A percentile compares a stretch with the other conserved stretches of the same genome.
phyloP scores from a whole-genome alignment of 495 filamentous ascomycete species.

The Physcia stellaris region DNA sequence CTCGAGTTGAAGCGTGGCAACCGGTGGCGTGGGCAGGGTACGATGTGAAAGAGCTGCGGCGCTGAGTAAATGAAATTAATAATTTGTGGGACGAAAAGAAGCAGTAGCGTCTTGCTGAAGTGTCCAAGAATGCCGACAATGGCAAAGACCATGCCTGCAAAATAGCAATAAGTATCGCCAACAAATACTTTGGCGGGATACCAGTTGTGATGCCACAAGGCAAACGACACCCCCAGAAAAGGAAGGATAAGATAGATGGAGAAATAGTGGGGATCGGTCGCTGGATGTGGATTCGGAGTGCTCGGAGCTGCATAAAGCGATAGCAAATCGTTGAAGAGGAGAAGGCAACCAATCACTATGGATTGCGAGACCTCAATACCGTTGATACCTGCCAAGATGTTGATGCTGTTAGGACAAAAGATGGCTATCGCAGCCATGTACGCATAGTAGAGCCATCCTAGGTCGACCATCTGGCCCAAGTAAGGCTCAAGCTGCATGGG shows the following conservation, averaged over 20 bases:
- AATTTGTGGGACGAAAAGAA: conserved; percentile 85
- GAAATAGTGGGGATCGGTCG: conserved; percentile 90
- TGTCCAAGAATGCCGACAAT: conserved; percentile 93
- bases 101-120: conserved; percentile 90
- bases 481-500: conserved; percentile 73
- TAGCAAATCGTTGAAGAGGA: conserved; percentile 70
- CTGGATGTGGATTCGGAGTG: conserved; percentile 74
- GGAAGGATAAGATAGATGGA: conserved; percentile 88
- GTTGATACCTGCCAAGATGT: conserved; percentile 95
- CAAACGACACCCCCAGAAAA: conserved; percentile 82
- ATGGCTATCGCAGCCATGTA: conserved; percentile 95
- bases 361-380: conserved; percentile 94
- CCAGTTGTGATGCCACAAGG: conserved; percentile 86
- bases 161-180: conserved; percentile 98
- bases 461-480: conserved; percentile 68
- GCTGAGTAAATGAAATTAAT: conserved; percentile 92
- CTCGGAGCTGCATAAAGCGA: conserved; percentile 50
- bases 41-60: conserved; percentile 76
- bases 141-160: conserved; percentile 97
- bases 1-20: conserved; percentile 75
- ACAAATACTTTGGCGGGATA: conserved; percentile 93
- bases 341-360: conserved; percentile 70
- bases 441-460: conserved; percentile 82
- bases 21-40: conserved; percentile 87
- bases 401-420: conserved; percentile 96